Base-by-base conservation (phyloP, 306 rosid genomes). In the Betula pendula region DNA sequence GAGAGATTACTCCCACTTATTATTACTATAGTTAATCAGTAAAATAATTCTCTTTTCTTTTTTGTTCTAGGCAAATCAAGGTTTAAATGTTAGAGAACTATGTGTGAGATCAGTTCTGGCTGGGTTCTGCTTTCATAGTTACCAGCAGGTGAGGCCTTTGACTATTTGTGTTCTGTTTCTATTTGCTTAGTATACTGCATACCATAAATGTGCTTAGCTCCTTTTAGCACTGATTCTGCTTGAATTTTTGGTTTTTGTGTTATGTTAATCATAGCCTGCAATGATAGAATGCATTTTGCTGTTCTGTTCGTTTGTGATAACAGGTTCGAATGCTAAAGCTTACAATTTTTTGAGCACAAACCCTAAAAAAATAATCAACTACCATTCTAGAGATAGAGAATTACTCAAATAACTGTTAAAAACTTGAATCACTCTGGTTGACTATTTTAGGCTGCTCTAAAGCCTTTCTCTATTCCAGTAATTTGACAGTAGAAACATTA, bases 121-220 rank as follows among this genome's bases (percentile, higher is more conserved):
- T 42, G 97, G 90, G 0, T 77, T 92, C 85, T 92, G 93, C 83
- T 85, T 92, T 79, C 92, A 88, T 69, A 72, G 89, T 72, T 92
- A 87, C 72, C 97, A 90, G 75, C 96, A 90, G 93, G 97, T 88
- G 51, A 73, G 79, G 51, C 68, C 44, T 75, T 80, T 74, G 75
- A 70, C 47, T 72, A 10, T 38, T 69, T 73, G 51, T 70, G 25
- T 44, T 47, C 58, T 47, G 31, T 65, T 73, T 68, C 45, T 62
- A 24, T 60, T 22, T 58, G 15, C 13, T n/a, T 9, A 19, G 4
- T 38, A n/a, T 1, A 38, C 70, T 17, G 70, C 49, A 38, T 9
- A 66, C 14, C 25, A 65, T 10, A 65, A 65, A 17, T 35, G 14
- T 38, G 70, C 70, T 35, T 38, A 20, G 2, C 35, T 24, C 13